A percentile compares a stretch with the other conserved stretches of the same genome.
Conservation (phyloP, 441 rosid genomes). For the Dalechampia spathulata region DNA sequence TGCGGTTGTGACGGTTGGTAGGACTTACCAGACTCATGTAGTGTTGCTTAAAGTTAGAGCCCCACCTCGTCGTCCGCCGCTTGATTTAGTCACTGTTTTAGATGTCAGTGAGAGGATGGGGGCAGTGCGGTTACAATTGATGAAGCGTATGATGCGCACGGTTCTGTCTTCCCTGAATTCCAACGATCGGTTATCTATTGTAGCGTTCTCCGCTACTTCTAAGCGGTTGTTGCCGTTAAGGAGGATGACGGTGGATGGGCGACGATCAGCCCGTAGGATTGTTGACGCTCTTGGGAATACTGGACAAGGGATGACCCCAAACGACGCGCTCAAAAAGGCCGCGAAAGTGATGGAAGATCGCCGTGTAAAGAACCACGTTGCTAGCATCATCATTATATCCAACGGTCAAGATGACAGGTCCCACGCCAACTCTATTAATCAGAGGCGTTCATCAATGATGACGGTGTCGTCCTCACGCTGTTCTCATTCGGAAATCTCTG, state of each 20-base stretch:
- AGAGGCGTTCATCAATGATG: constrained; percentile 23
- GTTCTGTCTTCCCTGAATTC: constrained; percentile 53
- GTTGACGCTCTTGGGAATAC: constrained; percentile 51
- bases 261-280: constrained; percentile 56
- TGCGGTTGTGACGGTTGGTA: constrained; percentile 53
- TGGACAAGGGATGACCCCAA: constrained; percentile 53
- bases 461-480: constrained; percentile 49
- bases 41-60: constrained; percentile 57
- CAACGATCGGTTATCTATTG: constrained; percentile 74
- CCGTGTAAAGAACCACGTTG: constrained; percentile 53
- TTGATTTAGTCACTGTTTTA: constrained; percentile 69
- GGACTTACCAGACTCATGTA: constrained; percentile 44
- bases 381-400: constrained; percentile 51
- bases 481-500: constrained; percentile 36
- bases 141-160: constrained; percentile 60
- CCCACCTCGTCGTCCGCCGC: constrained; percentile 48
- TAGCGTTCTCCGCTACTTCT: constrained; percentile 62
- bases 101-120: constrained; percentile 52
- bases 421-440: constrained; percentile 27
- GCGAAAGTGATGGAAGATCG: constrained; percentile 85
- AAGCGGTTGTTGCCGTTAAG: constrained; percentile 58
- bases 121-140: constrained; percentile 34
- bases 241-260: constrained; percentile 59
- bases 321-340: constrained; percentile 81
- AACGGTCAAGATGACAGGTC: constrained; percentile 40